phyloP scores from a whole-genome alignment of 2,329 filamentous ascomycete species.

The Nannizzia gypsea region DNA sequence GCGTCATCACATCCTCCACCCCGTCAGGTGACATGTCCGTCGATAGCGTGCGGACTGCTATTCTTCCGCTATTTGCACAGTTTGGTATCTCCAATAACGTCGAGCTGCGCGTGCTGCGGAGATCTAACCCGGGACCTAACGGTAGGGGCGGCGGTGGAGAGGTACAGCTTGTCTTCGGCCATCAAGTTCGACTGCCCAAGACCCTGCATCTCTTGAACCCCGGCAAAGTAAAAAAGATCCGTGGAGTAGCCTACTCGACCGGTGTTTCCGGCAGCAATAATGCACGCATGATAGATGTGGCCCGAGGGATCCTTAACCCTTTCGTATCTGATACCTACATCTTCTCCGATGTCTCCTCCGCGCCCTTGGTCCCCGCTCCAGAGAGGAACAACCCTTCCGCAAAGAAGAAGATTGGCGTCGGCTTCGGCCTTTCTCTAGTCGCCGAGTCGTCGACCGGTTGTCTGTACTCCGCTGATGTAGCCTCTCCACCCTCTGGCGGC shows the following conservation, averaged over 20 bases:
- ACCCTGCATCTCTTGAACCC: conserved; percentile 79
- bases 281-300: conserved; percentile 84
- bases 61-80: conserved; percentile 76
- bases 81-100: conserved; percentile 83
- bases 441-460: conserved; percentile 84
- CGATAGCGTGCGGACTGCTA: conserved; percentile 84
- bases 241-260: conserved; percentile 86
- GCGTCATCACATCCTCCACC: conserved; percentile 83
- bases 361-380: conserved; percentile 52
- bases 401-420: conserved; percentile 60
- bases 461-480: conserved; percentile 76
- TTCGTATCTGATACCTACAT: conserved; percentile 84
- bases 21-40: conserved; percentile 76
- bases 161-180: conserved; percentile 87
- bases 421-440: conserved; percentile 81
- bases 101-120: conserved; percentile 67
- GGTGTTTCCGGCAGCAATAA: conserved; percentile 91
- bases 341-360: conserved; percentile 55
- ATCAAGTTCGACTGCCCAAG: conserved; percentile 86
- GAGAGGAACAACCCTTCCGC: conserved; percentile 52
- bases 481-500: conserved; percentile 62
- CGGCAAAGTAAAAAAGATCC: conserved; percentile 73
- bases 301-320: conserved; percentile 73
- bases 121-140: conserved; percentile 64
- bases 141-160: conserved; percentile 76